Evolutionary conservation across 1,284 basidiomycete genomes (phyloP).

Genomic region (Ceratobasidium sp.): DNA sequence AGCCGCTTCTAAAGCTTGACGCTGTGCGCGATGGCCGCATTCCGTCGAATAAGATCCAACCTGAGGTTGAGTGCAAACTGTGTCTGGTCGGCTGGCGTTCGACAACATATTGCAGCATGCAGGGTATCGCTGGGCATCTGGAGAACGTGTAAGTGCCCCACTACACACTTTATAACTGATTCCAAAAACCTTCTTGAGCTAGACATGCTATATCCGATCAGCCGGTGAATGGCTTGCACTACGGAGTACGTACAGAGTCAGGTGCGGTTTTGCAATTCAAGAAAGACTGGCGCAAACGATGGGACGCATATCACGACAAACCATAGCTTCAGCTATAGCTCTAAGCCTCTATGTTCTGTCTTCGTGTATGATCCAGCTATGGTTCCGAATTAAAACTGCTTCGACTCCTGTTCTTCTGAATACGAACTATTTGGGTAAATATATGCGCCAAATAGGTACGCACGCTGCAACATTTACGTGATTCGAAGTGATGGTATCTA

Average conservation of each 20-base stretch:
- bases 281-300: neutral
- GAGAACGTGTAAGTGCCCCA: neutral
- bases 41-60: too few species aligned
- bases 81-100: conserved; percentile 5
- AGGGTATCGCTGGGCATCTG: neutral
- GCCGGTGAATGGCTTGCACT: conserved; percentile 5
- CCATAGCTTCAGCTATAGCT: too few species aligned
- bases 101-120: neutral
- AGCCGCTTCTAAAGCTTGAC: neutral
- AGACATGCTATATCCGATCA: neutral
- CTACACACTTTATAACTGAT: neutral
- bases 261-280: neutral
- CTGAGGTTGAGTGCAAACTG: neutral
- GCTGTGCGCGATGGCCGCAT: too few species aligned
- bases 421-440: too few species aligned
- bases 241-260: neutral
- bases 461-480: too few species aligned
- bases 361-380: too few species aligned
- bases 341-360: too few species aligned
- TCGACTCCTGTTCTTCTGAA: too few species aligned
- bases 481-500: too few species aligned
- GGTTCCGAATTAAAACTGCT: too few species aligned
- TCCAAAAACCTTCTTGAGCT: neutral
- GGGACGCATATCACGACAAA: neutral
- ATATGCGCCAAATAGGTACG: too few species aligned